A percentile compares a stretch with the other conserved stretches of the same genome.
These are phyloP conservation scores for Phytophthora palmivora DNA, from an alignment of 352 stramenopile genomes.

Conservation along the genomic window DNA sequence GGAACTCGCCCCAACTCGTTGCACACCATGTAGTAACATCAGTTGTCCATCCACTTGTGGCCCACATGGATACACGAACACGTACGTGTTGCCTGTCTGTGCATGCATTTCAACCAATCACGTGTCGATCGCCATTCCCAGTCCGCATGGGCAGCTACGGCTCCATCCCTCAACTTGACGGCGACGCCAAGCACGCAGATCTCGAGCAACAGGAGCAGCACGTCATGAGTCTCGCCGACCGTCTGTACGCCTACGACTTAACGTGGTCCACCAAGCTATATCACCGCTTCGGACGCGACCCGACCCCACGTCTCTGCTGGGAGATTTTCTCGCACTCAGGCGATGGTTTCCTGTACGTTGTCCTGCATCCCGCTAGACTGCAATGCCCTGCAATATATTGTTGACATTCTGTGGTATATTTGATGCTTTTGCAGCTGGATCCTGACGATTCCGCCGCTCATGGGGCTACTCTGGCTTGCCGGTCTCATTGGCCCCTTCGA, in stretches of 20 bases:
- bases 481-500: constrained; percentile 43
- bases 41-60: not conserved
- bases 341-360: constrained; percentile 82
- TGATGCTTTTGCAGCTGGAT: constrained; percentile 37
- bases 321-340: constrained; percentile 84
- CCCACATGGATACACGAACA: constrained; percentile 16
- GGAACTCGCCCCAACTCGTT: not conserved
- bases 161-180: constrained; percentile 39
- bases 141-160: constrained; percentile 36
- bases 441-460: constrained; percentile 48
- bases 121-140: constrained; percentile 3
- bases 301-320: constrained; percentile 59
- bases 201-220: constrained; percentile 23
- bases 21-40: constrained; percentile 8
- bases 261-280: constrained; percentile 74
- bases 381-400: not conserved
- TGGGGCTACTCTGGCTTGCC: constrained; percentile 43
- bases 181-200: constrained; percentile 20
- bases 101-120: constrained; percentile 38
- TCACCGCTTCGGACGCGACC: constrained; percentile 65
- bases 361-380: not conserved
- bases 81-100: constrained; percentile 20
- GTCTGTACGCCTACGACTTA: constrained; percentile 79
- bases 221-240: constrained; percentile 62
- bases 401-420: not conserved